Percentiles rank a stretch among this genome's conserved stretches.
Conservation (phyloP, 768 basidiomycete genomes). For the Podaxis sp. region DNA sequence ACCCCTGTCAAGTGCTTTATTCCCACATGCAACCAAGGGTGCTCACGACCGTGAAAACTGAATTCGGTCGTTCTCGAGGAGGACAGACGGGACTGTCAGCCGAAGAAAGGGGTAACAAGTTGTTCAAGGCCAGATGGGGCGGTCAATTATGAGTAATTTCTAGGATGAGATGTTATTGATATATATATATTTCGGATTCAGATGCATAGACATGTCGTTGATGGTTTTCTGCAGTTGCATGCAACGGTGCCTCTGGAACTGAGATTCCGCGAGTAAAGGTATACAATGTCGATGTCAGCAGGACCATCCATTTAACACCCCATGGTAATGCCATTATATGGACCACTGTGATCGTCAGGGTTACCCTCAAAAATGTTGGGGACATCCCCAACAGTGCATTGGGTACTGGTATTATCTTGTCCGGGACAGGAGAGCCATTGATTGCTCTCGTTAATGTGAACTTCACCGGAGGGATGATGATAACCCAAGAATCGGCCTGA, state of each 20-base stretch:
- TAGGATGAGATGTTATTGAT: too few relatives aligned
- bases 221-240: neutral
- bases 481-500: slow-evolving; percentile 45
- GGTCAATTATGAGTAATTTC: too few relatives aligned
- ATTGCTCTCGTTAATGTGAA: slow-evolving; percentile 33
- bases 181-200: too few relatives aligned
- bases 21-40: too few relatives aligned
- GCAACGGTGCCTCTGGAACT: neutral
- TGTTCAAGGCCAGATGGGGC: too few relatives aligned
- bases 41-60: too few relatives aligned
- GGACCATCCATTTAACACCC: neutral
- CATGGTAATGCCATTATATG: slow-evolving; percentile 14
- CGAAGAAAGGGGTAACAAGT: too few relatives aligned
- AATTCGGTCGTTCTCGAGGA: too few relatives aligned
- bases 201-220: too few relatives aligned
- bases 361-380: slow-evolving; percentile 11
- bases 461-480: slow-evolving; percentile 38
- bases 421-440: slow-evolving; percentile 29
- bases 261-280: neutral
- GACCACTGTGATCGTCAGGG: slow-evolving; percentile 9
- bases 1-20: too few relatives aligned
- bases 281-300: neutral
- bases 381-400: slow-evolving; percentile 23
- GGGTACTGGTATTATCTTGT: slow-evolving; percentile 23
- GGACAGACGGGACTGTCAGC: too few relatives aligned